phyloP scores from a whole-genome alignment of 805 yeast genomes.

The Lipomyces starkeyi region DNA sequence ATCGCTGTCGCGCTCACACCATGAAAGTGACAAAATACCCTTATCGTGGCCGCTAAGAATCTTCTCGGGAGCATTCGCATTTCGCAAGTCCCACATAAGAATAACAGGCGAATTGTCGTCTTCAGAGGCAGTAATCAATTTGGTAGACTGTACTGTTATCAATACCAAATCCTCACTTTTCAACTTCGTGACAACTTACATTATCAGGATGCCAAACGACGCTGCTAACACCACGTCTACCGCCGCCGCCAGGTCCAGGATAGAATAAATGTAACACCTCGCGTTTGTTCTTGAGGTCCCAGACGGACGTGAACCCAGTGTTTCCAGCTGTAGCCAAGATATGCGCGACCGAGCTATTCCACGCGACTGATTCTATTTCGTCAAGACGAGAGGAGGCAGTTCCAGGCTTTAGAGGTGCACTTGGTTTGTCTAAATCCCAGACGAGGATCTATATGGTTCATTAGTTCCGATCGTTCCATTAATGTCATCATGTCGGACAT shows the following conservation, averaged over 20 bases:
- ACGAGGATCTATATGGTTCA: slow-evolving; percentile 58
- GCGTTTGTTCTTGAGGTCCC: slow-evolving; percentile 88
- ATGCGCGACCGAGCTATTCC: slow-evolving; percentile 85
- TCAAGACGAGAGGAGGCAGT: slow-evolving; percentile 79
- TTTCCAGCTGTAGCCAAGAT: slow-evolving; percentile 90
- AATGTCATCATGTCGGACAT: neutral
- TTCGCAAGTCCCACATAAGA: slow-evolving; percentile 91
- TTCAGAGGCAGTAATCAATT: slow-evolving; percentile 84
- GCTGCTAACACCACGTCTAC: slow-evolving; percentile 72
- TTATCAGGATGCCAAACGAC: slow-evolving; percentile 91
- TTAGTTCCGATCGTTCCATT: neutral
- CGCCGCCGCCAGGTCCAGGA: slow-evolving; percentile 50
- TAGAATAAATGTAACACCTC: slow-evolving; percentile 88
- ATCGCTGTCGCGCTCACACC: slow-evolving; percentile 85
- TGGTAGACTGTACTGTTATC: slow-evolving; percentile 63
- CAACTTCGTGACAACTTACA: slow-evolving; percentile 9
- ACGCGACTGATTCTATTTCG: slow-evolving; percentile 78
- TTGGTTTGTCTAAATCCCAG: slow-evolving; percentile 80
- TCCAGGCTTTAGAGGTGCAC: slow-evolving; percentile 67
- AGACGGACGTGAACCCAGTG: slow-evolving; percentile 84
- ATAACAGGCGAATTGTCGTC: slow-evolving; percentile 80
- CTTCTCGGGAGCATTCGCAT: slow-evolving; percentile 86
- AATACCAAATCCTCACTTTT: neutral
- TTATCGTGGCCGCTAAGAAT: slow-evolving; percentile 79
- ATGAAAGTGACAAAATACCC: slow-evolving; percentile 88